Evolutionary conservation across 805 yeast genomes (phyloP), one percentile per base, ranked within the genome.

Genomic region (Teunomyces stri): DNA sequence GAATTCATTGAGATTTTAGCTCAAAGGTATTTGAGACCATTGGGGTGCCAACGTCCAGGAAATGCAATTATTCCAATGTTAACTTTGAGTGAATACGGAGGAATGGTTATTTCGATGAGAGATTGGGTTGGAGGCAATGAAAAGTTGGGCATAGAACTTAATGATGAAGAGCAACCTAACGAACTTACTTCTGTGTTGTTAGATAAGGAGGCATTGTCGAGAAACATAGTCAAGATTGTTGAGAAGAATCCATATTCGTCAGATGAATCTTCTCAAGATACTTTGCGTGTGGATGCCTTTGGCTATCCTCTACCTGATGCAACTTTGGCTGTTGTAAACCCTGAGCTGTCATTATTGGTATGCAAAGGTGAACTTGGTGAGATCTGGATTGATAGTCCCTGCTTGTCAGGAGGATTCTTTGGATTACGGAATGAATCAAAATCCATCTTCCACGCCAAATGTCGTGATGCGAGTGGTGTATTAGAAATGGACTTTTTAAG

Each of bases 261-360:
- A 1, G 82, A 81, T 29, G 80, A 75, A 51, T 64, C 53, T 50
- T 58, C 59, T 39, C 64, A 50, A n/a, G 70, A 67, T 31, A 45
- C 59, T 44, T 68, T 89, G 36, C 72, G 96, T 43, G 85, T 94
- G 0, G 96, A 95, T 13, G 86, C 97, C 0, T 94, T 92, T 74
- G 99, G 99, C 0, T 89, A 77, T 58, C 98, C 99, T 1, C 65
- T 94, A 1, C 97, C 97, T 0, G 97, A 92, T 68, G 92, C 97
- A 0, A 88, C 96, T 0, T 64, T 92, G 28, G 97, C 97, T 0
- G 81, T 94, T 25, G 98, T 94, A 0, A 90, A 95, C 61, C 98
- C 98, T 0, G 98, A 94, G 50, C 89, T 92, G 49, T 78, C 84
- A 31, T 72, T 84, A 2, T 69, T 94, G 13, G 87, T 89, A 4